Evolutionary conservation across 768 basidiomycete species (phyloP), one percentile per base, ranked within the genome.

Genomic region (Amanita fuliginea): DNA sequence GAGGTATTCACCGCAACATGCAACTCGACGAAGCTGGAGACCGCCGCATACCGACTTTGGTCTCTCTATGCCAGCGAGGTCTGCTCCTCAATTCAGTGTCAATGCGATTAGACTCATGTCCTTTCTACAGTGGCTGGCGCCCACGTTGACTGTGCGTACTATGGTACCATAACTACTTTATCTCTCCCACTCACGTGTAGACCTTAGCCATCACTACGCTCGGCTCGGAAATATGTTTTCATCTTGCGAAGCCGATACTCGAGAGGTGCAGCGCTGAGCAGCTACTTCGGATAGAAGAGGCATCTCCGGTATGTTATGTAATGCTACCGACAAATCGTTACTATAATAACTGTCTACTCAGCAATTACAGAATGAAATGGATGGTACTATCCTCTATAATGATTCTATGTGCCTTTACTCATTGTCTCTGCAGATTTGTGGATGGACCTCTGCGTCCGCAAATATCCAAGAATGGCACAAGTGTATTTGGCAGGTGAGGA

Each of bases 41-140:
- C 51, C 65, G 70, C 49, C 73, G 74, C 21, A 63, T 89, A 19
- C 83, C 78, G 19, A 71, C 78, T 30, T 75, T 90, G 30, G 80
- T 83, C 1, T 67, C 75, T 35, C 74, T 77, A 43, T 90, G 87
- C 56, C 86, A 88, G 62, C 75, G 83, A 62, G 79, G 86, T 87
- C 55, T 62, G 78, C 55, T 35, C 26, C 42, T 51, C 33, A 47
- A 45, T 28, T 21, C 32, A 13, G 22, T 14, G 24, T 3, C 33
- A 13, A 7, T 16, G 14, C 7, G 18, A 7, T 6, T 14, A 47
- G 22, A 21, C 35, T 46, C 19, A 28, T 32, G 22, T 40, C 37
- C 14, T 40, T 26, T 13, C 52, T 7, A 32, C 55, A 86, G 85
- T 81, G 50, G 79, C 80, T 19, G 68, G 65, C 33, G 64, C 69